Evolutionary conservation across 352 stramenopile genomes (phyloP), one percentile per base, ranked within the genome.

Genomic region (Globisporangium sylvaticum): DNA sequence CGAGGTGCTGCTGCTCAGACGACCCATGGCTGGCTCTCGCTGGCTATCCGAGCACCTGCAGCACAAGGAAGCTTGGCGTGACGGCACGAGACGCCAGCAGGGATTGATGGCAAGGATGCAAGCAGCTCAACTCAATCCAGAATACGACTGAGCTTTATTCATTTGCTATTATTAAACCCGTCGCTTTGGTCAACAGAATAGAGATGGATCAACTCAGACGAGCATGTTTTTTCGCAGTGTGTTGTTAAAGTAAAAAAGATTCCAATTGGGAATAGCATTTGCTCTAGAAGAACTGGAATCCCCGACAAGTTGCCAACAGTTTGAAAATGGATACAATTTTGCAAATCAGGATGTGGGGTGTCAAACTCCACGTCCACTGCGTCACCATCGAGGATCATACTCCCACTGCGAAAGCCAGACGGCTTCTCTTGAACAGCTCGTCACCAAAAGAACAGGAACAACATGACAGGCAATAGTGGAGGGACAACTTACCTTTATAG

Each of bases 11-110:
- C 60, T 64, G 62, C 72, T 34, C 6, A 59, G 25, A 25, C 54
- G 71, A 22, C 59, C 65, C 74, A 80, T 80, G 27, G 2, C 42
- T 50, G 18, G 18, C 7, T 14, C 34, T 18, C 34, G 15, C 34
- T n/a, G n/a, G n/a, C n/a, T n/a, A n/a, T n/a, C n/a, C n/a, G n/a
- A 42, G 15, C 10, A 42, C 4, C 34, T 18, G 9, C 4, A 14
- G 31, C 7, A 37, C 31, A 37, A 37, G 31, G 31, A 37, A 37
- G 7, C 31, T 37, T 37, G 31, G 31, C 31, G 9, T 37, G 31
- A 8, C 10, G 9, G 31, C 10, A 5, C 10, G 10, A 8, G 10
- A 2, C 31, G 31, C 8, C 31, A 37, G 31, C 6, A 37, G 10
- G 31, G 31, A 12, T 37, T 37, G 12, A 46, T 46, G 31, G 10